Evolutionary conservation across 2,329 filamentous ascomycete species (phyloP).

Genomic region (Cordyceps farinosa): DNA sequence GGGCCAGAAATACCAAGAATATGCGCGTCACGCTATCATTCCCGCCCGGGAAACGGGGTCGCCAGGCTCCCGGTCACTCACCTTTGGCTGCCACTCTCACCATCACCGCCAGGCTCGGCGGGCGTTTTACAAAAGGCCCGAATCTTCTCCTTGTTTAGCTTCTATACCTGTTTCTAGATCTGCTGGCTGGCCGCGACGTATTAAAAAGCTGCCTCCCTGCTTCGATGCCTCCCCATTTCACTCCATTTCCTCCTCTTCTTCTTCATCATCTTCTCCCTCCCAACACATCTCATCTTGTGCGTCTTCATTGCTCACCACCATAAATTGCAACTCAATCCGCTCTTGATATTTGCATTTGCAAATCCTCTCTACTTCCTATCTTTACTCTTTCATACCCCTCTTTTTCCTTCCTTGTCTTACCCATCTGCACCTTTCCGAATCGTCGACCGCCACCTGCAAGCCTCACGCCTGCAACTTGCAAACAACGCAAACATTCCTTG

Average conservation of each 20-base stretch:
- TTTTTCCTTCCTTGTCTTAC: constrained; percentile 5
- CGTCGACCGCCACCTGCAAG: constrained; percentile 1
- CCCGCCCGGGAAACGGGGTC: background rate
- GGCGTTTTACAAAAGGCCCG: background rate
- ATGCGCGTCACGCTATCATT: constrained; percentile 2
- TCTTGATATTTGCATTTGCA: background rate
- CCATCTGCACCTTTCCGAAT: constrained; percentile 1
- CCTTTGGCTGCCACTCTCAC: constrained; percentile 1
- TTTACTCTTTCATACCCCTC: background rate
- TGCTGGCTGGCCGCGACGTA: background rate
- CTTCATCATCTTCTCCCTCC: background rate
- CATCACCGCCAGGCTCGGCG: background rate
- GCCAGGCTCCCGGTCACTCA: background rate
- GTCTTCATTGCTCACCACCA: constrained; percentile 9
- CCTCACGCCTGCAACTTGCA: constrained; percentile 3
- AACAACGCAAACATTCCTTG: constrained; percentile 13
- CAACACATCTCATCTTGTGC: background rate
- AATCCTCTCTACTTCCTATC: background rate
- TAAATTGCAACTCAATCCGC: background rate
- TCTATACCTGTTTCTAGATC: background rate
- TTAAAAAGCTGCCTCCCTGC: background rate
- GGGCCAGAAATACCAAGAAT: constrained; percentile 16
- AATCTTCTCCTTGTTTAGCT: background rate
- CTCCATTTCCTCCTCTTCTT: constrained; percentile 4
- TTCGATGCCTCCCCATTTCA: background rate